A percentile compares a stretch with the other conserved stretches of the same genome.
Evolutionary conservation across 1,284 basidiomycete species (phyloP).

Genomic region (Polyporus tsugae): DNA sequence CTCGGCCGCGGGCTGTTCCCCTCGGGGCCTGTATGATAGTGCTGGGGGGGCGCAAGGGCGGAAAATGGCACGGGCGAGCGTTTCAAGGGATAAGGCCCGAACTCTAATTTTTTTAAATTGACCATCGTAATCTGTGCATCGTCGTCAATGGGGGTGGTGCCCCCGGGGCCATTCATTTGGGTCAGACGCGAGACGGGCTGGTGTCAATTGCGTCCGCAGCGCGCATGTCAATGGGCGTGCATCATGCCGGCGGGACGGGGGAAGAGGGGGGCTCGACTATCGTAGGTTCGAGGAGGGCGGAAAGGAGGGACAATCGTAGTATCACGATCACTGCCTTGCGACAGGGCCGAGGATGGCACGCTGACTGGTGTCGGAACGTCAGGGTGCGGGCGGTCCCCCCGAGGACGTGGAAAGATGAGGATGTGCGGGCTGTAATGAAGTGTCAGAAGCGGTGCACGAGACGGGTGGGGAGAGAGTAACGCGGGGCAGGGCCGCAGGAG

Average conservation of each 20-base stretch:
- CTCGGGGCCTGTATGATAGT: conserved; percentile 1
- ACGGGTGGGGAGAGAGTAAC: not conserved
- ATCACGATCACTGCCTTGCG: conserved; percentile 3
- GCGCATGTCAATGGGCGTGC: not conserved
- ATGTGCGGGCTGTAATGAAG: not conserved
- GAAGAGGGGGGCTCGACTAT: not conserved
- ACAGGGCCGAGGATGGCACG: not conserved
- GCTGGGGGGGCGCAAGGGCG: conserved; percentile 1
- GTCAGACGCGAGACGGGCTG: not conserved
- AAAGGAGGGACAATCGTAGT: not conserved
- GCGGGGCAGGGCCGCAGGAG: not conserved
- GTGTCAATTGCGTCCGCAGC: conserved; percentile 11
- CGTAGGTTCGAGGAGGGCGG: not conserved
- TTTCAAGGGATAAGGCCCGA: conserved; percentile 12
- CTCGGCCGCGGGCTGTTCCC: not conserved
- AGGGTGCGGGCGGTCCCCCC: not conserved
- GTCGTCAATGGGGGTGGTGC: not conserved
- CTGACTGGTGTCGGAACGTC: not conserved
- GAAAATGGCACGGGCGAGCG: conserved; percentile 9
- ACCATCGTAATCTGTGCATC: not conserved
- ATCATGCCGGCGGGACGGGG: conserved; percentile 8
- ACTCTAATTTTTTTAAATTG: not conserved
- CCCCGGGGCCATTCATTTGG: not conserved
- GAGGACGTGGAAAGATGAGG: conserved; percentile 6
- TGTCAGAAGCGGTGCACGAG: not conserved